A percentile compares a stretch with the other conserved stretches of the same genome.
phyloP scores from a whole-genome alignment of 805 yeast genomes.

The Teunomyces funiuensis region DNA sequence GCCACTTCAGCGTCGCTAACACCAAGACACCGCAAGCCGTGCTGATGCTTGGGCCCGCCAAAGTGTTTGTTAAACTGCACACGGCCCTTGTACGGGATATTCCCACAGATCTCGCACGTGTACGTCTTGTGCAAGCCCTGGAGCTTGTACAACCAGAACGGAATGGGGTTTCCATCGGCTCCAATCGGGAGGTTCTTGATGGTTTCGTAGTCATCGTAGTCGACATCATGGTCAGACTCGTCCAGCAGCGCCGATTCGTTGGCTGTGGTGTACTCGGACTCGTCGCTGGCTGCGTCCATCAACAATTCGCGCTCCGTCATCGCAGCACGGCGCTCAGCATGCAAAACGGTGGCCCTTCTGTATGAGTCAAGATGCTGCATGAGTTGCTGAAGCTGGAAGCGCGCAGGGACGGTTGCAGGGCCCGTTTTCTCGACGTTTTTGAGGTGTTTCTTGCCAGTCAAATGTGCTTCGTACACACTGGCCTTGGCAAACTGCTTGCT shows the following conservation, averaged over 20 bases:
- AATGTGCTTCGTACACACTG: constrained; percentile 67
- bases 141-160: constrained; percentile 87
- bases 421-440: neutral
- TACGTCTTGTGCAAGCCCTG: constrained; percentile 78
- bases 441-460: too few species aligned
- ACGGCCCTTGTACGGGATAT: constrained; percentile 70
- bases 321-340: constrained; percentile 63
- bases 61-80: constrained; percentile 74
- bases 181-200: constrained; percentile 62
- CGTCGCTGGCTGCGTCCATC: constrained; percentile 47
- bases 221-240: constrained; percentile 27
- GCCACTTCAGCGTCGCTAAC: constrained; percentile 46
- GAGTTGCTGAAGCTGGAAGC: constrained; percentile 1
- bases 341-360: constrained; percentile 52
- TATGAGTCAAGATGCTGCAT: constrained; percentile 3
- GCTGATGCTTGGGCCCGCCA: constrained; percentile 61
- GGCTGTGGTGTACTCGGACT: constrained; percentile 40
- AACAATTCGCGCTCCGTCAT: constrained; percentile 69
- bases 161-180: constrained; percentile 88
- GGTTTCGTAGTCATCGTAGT: constrained; percentile 24
- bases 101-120: constrained; percentile 86
- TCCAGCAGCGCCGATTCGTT: too few species aligned
- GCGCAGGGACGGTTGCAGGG: too few species aligned
- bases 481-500: constrained; percentile 59
- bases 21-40: constrained; percentile 76